Evolutionary conservation across 495 filamentous ascomycete genomes (phyloP).

Genomic region (Penicillium paradoxum): DNA sequence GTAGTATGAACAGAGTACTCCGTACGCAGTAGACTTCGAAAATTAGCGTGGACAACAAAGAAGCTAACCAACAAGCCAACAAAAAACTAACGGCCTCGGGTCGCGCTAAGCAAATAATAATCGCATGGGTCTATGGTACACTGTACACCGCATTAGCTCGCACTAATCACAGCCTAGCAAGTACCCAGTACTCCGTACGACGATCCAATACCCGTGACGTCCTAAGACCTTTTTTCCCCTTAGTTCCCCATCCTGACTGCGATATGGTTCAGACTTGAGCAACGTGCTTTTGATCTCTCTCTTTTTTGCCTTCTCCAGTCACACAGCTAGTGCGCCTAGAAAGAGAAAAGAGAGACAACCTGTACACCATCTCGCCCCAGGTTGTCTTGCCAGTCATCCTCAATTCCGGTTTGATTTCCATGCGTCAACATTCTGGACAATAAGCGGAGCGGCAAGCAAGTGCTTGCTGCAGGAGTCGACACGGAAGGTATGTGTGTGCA

Average conservation of each 20-base stretch:
- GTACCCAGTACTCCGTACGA: background rate
- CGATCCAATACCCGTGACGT: conserved; percentile 13
- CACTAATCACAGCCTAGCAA: conserved; percentile 6
- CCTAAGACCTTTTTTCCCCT: conserved; percentile 13
- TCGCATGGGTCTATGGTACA: conserved; percentile 1
- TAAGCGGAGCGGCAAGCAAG: conserved; percentile 52
- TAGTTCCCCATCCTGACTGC: conserved; percentile 14
- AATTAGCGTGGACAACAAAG: background rate
- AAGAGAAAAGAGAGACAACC: background rate
- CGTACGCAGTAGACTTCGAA: background rate
- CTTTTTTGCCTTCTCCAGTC: background rate
- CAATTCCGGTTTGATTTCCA: conserved; percentile 37
- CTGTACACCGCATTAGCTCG: conserved; percentile 9
- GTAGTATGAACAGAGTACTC: too few species aligned
- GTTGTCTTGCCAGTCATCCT: conserved; percentile 27
- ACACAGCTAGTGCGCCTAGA: background rate
- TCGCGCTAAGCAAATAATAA: background rate
- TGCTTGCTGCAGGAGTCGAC: conserved; percentile 52
- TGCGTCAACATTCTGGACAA: conserved; percentile 50
- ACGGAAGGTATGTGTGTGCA: conserved; percentile 43
- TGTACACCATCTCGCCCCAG: conserved; percentile 13
- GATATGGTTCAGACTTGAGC: conserved; percentile 21
- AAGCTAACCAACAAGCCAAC: background rate
- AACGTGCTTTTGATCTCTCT: conserved; percentile 12
- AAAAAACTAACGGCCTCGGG: background rate